phyloP scores from a whole-genome alignment of 2,329 filamentous ascomycete genomes.

The Penicillium thymicola region DNA sequence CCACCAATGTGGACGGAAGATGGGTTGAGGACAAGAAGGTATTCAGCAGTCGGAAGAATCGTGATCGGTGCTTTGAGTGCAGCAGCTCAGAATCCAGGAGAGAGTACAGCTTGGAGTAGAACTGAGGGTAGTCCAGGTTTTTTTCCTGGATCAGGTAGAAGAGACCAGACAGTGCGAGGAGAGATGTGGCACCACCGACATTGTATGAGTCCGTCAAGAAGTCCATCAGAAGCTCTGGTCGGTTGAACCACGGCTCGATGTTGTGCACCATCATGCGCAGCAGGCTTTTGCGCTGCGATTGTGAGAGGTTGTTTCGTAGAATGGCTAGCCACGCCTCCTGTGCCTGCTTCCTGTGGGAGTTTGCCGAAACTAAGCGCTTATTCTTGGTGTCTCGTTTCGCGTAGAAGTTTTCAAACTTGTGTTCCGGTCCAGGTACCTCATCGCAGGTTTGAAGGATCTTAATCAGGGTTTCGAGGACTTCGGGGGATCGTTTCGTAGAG shows the following conservation, averaged over 20 bases:
- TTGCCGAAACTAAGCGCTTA: constrained; percentile 64
- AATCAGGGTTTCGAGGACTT: constrained; percentile 37
- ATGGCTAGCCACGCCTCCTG: constrained; percentile 85
- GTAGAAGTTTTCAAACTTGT: constrained; percentile 39
- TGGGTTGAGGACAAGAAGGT: constrained; percentile 89
- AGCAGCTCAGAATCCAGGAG: constrained; percentile 80
- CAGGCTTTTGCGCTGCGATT: constrained; percentile 74
- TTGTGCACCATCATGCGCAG: constrained; percentile 71
- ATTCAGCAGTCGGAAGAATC: constrained; percentile 88
- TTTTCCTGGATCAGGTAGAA: constrained; percentile 92
- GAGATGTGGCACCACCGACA: constrained; percentile 76
- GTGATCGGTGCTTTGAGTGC: constrained; percentile 89
- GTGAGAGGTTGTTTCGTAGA: constrained; percentile 62
- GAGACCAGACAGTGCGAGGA: constrained; percentile 85
- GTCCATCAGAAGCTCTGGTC: constrained; percentile 87
- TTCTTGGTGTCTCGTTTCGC: constrained; percentile 59
- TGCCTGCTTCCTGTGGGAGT: constrained; percentile 71
- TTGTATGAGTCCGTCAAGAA: constrained; percentile 95
- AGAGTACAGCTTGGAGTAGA: constrained; percentile 92
- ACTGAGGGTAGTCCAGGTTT: constrained; percentile 93
- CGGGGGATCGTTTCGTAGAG: constrained; percentile 23
- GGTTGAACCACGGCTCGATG: constrained; percentile 85
- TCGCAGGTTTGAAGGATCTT: constrained; percentile 54
- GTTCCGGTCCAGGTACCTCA: constrained; percentile 56
- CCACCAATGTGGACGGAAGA: constrained; percentile 83